Conservation (phyloP, 192 early-diverging fungal genomes). For the Paraglomus brasilianum region DNA sequence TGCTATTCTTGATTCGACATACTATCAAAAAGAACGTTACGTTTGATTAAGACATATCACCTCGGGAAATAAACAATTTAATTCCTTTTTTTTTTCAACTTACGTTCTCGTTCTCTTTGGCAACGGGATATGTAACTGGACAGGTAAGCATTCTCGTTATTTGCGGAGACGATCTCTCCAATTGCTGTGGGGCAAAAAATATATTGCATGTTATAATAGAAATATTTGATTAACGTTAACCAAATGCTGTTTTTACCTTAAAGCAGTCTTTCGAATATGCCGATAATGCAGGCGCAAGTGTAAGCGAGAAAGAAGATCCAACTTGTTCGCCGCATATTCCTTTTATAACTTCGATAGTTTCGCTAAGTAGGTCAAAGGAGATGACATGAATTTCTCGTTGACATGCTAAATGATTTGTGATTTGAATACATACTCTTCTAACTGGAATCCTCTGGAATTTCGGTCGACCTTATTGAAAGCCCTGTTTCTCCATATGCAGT, state of each 20-base stretch:
- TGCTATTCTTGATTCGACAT: neutral
- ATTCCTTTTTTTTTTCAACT: no score
- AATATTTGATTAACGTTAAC: neutral
- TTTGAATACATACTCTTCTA: conserved; percentile 40
- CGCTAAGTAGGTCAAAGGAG: no score
- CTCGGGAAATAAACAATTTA: no score
- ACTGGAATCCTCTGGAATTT: conserved; percentile 39
- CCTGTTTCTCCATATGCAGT: conserved; percentile 47
- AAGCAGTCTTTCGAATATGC: conserved; percentile 8
- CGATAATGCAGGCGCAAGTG: conserved; percentile 2
- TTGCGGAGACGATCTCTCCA: conserved; percentile 1
- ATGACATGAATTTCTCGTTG: no score
- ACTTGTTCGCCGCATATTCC: neutral
- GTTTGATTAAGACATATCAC: neutral
- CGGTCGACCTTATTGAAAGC: conserved; percentile 44
- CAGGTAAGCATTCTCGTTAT: neutral
- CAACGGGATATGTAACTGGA: neutral
- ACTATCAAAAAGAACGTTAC: neutral
- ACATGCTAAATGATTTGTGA: no score
- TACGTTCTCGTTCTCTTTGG: conserved; percentile 2
- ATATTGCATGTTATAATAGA: neutral
- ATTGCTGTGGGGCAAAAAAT: neutral
- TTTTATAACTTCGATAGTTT: conserved; percentile 1
- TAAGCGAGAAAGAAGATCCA: neutral
- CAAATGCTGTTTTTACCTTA: neutral